A percentile compares a stretch with the other conserved stretches of the same genome.
Conservation (phyloP, 176 grass and related monocot species). For the Oryza meridionalis region DNA sequence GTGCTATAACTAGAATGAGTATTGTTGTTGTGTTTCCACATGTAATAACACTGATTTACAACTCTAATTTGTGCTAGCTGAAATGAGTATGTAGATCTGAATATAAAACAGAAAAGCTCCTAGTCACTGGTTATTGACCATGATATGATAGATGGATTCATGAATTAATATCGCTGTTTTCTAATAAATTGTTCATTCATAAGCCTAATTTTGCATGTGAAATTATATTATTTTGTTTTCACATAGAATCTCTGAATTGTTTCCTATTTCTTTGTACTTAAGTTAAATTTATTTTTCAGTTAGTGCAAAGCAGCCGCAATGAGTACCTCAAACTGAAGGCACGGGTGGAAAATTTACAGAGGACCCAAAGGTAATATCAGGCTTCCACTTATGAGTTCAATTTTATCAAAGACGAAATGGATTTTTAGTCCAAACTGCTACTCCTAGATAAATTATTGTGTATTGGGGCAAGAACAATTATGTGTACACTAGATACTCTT, state of each 20-base stretch:
- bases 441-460: too few species aligned
- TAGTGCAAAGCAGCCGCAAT: slow-evolving; percentile 77
- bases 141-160: neutral
- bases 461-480: too few species aligned
- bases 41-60: neutral
- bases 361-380: slow-evolving; percentile 68
- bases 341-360: slow-evolving; percentile 74
- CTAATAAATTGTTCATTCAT: neutral
- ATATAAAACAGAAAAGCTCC: too few species aligned
- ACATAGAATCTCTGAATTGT: neutral
- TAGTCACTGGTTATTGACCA: too few species aligned
- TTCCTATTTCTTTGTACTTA: slow-evolving; percentile 25
- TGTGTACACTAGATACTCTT: too few species aligned
- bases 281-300: slow-evolving; percentile 50
- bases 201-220: neutral
- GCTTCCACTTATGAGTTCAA: neutral
- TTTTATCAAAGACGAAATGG: neutral
- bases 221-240: neutral
- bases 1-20: neutral
- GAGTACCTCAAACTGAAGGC: slow-evolving; percentile 85
- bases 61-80: neutral
- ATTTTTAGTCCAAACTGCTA: too few species aligned
- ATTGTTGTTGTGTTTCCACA: neutral
- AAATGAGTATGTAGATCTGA: neutral
- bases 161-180: neutral